Evolutionary conservation across 1,284 basidiomycete genomes (phyloP), one percentile per base, ranked within the genome.

Genomic region (Clitocybe nebularis): DNA sequence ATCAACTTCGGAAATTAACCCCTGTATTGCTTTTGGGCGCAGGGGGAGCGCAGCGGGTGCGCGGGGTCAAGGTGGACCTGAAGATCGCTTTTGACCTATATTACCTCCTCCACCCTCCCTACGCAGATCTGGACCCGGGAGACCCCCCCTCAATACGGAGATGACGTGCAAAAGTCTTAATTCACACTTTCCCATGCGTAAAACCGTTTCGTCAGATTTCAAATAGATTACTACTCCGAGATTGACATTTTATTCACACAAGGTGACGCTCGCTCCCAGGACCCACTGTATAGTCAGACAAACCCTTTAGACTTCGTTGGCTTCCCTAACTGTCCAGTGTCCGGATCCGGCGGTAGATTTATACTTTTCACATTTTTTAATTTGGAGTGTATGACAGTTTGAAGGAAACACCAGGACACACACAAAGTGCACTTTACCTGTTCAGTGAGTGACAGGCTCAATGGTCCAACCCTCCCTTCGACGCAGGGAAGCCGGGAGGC

Each of bases 341-440:
- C 29, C 29, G 29, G 29, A 32, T 32, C 29, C 29, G 29, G 29
- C 29, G 29, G 29, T 17, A 32, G 19, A 32, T 32, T 29, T 14
- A 14, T 32, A 32, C 29, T 16, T 17, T 32, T 2, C 29, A 16
- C 14, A 5, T 32, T 32, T 26, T 32, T 17, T 11, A 16, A 13
- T 5, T 32, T 13, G 14, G 14, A 32, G 29, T 32, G 29, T n/a
- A n/a, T 32, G 29, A 32, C 14, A 16, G 6, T 32, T 6, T 32
- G 29, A 17, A 17, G 29, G 29, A 32, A 32, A 32, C 29, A 32
- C 24, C 24, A 26, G 24, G 24, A 7, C 7, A 26, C n/a, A 26
- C 24, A 7, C 7, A 26, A n/a, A 26, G 24, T 7, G 24, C 5
- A 14, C 5, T 4, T 32, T 32, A 17, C 29, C 29, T 32, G 6